Conservation (phyloP, 2,329 filamentous ascomycete species). For the Venturia nashicola region DNA sequence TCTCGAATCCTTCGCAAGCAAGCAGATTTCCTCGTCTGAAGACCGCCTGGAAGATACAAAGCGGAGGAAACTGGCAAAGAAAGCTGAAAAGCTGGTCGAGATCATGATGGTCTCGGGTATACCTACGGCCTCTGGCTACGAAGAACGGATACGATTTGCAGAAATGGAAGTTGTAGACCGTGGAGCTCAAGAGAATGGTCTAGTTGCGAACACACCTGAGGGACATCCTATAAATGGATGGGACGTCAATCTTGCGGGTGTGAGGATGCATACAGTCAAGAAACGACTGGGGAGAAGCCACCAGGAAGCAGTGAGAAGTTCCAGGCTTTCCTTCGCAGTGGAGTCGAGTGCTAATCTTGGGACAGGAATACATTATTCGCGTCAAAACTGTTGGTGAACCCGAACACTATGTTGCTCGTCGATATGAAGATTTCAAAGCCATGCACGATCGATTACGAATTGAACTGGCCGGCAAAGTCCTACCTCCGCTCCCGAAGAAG, state of each 20-base stretch:
- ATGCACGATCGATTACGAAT: constrained; percentile 68
- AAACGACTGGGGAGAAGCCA: constrained; percentile 1
- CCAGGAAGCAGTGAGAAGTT: background rate
- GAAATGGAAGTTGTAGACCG: constrained; percentile 95
- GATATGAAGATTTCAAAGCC: constrained; percentile 78
- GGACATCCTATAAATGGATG: constrained; percentile 89
- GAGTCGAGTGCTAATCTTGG: background rate
- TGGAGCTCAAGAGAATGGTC: constrained; percentile 79
- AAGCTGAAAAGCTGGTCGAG: constrained; percentile 91
- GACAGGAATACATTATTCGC: constrained; percentile 75
- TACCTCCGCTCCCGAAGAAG: constrained; percentile 80
- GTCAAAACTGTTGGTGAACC: constrained; percentile 66
- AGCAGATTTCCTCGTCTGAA: constrained; percentile 93
- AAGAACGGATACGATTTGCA: constrained; percentile 91
- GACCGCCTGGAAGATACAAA: constrained; percentile 95
- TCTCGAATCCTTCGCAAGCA: constrained; percentile 90
- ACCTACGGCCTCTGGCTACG: constrained; percentile 89
- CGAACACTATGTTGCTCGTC: constrained; percentile 68
- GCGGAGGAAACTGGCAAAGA: constrained; percentile 77
- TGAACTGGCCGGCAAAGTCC: constrained; percentile 81
- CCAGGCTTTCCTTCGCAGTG: background rate
- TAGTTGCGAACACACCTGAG: constrained; percentile 77
- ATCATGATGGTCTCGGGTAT: constrained; percentile 99
- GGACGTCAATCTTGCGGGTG: constrained; percentile 91
- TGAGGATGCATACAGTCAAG: constrained; percentile 35